Base-by-base conservation (phyloP, 2,329 filamentous ascomycete species). In the Lizonia empirigonia region DNA sequence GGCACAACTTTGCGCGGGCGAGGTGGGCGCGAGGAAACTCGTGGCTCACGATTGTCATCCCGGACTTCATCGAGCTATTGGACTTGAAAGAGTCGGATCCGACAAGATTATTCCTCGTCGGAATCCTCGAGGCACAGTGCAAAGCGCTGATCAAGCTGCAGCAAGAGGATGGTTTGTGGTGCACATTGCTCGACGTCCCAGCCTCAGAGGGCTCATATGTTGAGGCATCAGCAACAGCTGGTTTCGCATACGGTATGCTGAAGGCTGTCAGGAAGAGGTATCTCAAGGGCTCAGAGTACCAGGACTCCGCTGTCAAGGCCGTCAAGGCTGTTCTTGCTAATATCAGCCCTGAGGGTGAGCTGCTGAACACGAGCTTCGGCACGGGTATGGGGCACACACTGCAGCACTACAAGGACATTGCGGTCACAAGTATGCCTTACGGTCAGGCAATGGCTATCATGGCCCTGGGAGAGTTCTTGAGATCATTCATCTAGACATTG, bases 381-480 rank as follows among this genome's bases (percentile, higher is more conserved):
- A 93, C 89, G 0, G 86, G 79, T 0, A 91, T 93, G 88, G 89
- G 89, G 0, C 78, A 83, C 58, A 81, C 82, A 50, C 70, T 91
- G 66, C 83, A 91, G 73, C 87, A 90, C 70, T 92, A 93, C 67
- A 87, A 88, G 71, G 82, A 89, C 56, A 91, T 93, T 50, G 81
- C 85, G 1, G 74, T 86, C 55, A 93, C 89, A 2, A 87, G 86
- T 61, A 93, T 92, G 89, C 89, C 89, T 6, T 92, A 92, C 63
- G 89, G 89, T 0, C 89, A 92, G 70, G 87, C 88, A 0, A 91
- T 92, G 89, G 89, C 87, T 0, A 90, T 91, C 56, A 91, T 92
- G 85, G 85, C 87, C 0, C 70, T 92, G 57, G 88, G 87, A 0
- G 89, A 93, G 73, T 89, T 87, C 61, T 68, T 89, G 71, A 79